Evolutionary conservation across 805 yeast species (phyloP), one percentile per base, ranked within the genome.

Genomic region (Pichia thaimueangensis): DNA sequence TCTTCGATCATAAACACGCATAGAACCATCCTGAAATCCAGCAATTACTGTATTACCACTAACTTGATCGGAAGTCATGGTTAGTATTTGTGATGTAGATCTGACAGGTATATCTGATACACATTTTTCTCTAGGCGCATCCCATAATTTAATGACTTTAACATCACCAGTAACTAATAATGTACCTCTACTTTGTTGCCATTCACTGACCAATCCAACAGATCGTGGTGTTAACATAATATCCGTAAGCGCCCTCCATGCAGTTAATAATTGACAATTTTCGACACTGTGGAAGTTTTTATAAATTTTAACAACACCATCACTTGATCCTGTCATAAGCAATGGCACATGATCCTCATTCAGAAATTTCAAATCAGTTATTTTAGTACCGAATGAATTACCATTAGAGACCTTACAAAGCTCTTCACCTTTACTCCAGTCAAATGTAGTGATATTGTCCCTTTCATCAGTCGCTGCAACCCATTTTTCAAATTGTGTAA

Each of bases 121-220:
- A 56, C 96, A 83, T 39, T 83, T 70, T 57, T 93, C 98, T 28
- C 96, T 70, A 11, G 96, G 93, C 0, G 97, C 97, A 64, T 93
- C 97, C 98, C 98, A 93, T 2, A 89, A 70, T 44, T 95, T 70
- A 42, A 93, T 86, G 20, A 88, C 80, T 54, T 89, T 86, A 8
- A 86, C 95, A 66, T 93, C 97, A 35, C 98, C 98, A 31, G 96
- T 88, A 1, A 86, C 96, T 41, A 91, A 67, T 30, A 93, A 67
- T 0, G 95, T 78, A 0, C 98, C 98, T 47, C 96, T 69, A 35
- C 93, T 82, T 57, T 93, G 98, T 60, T 91, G 97, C 98, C 98
- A 93, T 52, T 93, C 97, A 10, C 89, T 78, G 16, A 87, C 73
- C 40, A 91, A 66, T 4, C 96, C 96, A 13, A 86, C 78, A 22